Conservation (phyloP, 2,329 filamentous ascomycete genomes). For the Phialemoniopsis sp. region DNA sequence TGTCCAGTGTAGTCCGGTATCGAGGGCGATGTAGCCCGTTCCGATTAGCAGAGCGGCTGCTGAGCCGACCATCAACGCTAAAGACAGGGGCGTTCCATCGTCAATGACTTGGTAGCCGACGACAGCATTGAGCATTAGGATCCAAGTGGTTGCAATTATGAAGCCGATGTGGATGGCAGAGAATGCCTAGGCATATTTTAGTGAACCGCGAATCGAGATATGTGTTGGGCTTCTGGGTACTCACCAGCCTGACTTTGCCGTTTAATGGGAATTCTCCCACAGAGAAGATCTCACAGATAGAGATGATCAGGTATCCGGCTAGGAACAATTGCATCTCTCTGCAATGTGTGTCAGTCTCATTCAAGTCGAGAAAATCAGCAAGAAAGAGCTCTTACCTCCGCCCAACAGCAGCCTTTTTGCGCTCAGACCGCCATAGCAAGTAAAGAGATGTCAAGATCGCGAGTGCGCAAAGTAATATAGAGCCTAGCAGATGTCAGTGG, state of each 20-base stretch:
- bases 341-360: conserved; percentile 11
- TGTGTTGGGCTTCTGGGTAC: conserved; percentile 21
- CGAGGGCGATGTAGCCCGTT: conserved; percentile 91
- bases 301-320: conserved; percentile 76
- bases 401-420: conserved; percentile 90
- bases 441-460: conserved; percentile 66
- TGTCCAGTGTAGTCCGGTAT: conserved; percentile 86
- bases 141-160: conserved; percentile 84
- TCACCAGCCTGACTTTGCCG: conserved; percentile 65
- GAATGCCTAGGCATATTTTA: conserved; percentile 58
- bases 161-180: conserved; percentile 86
- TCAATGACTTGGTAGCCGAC: conserved; percentile 93
- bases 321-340: conserved; percentile 98
- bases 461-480: conserved; percentile 75
- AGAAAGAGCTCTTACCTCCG: conserved; percentile 59
- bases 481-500: conserved; percentile 48
- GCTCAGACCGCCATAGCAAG: conserved; percentile 76
- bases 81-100: conserved; percentile 81
- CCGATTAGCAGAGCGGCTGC: conserved; percentile 74
- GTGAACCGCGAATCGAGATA: neutral
- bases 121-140: conserved; percentile 84
- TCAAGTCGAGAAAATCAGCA: conserved; percentile 11
- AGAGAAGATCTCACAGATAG: conserved; percentile 95
- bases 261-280: conserved; percentile 82
- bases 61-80: conserved; percentile 71